phyloP scores from a whole-genome alignment of 1,284 basidiomycete species.

The Cryptococcus sp. region DNA sequence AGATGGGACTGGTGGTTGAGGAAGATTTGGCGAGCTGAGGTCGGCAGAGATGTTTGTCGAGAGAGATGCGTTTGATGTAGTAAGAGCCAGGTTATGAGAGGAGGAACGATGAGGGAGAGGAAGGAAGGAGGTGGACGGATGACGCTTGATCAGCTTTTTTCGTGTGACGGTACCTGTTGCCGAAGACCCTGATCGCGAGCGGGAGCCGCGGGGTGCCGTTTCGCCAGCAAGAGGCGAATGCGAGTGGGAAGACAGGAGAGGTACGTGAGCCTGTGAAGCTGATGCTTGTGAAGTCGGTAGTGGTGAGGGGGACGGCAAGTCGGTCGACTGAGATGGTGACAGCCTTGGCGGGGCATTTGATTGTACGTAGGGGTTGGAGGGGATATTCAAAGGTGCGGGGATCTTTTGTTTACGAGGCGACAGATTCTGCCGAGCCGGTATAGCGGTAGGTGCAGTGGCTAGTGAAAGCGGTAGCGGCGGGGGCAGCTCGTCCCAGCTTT shows the following conservation, averaged over 20 bases:
- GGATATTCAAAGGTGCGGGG: slow-evolving; percentile 19
- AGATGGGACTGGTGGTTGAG: slow-evolving; percentile 3
- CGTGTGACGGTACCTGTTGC: slow-evolving; percentile 6
- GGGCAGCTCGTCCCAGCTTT: slow-evolving; percentile 23
- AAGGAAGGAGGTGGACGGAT: slow-evolving; percentile 35
- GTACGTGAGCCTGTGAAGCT: slow-evolving; percentile 9
- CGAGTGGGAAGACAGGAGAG: slow-evolving; percentile 12
- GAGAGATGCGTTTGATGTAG: slow-evolving; percentile 10
- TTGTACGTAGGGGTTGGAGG: not conserved
- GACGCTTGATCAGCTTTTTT: slow-evolving; percentile 35
- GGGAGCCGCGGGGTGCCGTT: slow-evolving; percentile 2
- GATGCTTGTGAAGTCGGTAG: slow-evolving; percentile 10
- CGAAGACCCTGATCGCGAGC: slow-evolving; percentile 17
- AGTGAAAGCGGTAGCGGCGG: not conserved
- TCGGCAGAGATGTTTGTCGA: slow-evolving; percentile 5
- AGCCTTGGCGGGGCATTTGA: slow-evolving; percentile 13
- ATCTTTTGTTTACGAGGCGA: slow-evolving; percentile 4
- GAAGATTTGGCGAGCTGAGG: slow-evolving; percentile 18
- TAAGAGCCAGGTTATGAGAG: slow-evolving; percentile 5
- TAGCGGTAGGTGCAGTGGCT: not conserved
- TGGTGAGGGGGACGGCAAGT: slow-evolving; percentile 15
- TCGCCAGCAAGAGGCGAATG: slow-evolving; percentile 9
- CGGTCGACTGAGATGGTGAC: slow-evolving; percentile 17
- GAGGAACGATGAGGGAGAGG: slow-evolving; percentile 19
- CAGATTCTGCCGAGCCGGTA: not conserved